phyloP scores from a whole-genome alignment of 2,329 filamentous ascomycete genomes.

The Cucurbitaria berberidis region DNA sequence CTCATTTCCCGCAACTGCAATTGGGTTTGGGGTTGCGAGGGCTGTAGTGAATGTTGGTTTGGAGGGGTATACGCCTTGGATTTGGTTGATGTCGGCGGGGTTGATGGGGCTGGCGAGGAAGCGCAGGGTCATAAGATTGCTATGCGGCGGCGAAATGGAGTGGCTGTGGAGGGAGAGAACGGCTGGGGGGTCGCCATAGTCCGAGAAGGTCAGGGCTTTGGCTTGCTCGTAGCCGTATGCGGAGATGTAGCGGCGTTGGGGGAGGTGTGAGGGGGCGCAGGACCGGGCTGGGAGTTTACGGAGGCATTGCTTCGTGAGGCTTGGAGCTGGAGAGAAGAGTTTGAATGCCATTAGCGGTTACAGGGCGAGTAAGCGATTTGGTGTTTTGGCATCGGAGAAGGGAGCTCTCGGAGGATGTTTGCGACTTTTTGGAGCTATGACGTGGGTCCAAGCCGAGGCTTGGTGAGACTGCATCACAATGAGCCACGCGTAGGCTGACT shows the following conservation, averaged over 20 bases:
- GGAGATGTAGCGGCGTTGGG: slow-evolving; percentile 56
- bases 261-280: slow-evolving; percentile 9
- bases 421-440: slow-evolving; percentile 33
- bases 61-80: slow-evolving; percentile 93
- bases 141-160: slow-evolving; percentile 77
- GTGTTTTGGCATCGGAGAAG: slow-evolving; percentile 7
- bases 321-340: slow-evolving; percentile 24
- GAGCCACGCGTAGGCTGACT: not conserved
- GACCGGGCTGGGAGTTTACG: slow-evolving; percentile 15
- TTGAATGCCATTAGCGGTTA: slow-evolving; percentile 32
- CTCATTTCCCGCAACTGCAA: slow-evolving; percentile 86
- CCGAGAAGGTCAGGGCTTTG: slow-evolving; percentile 78
- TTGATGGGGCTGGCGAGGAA: slow-evolving; percentile 93
- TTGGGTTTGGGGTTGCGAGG: slow-evolving; percentile 77
- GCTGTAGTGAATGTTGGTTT: slow-evolving; percentile 77
- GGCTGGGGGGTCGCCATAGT: slow-evolving; percentile 76
- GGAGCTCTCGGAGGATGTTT: slow-evolving; percentile 10
- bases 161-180: slow-evolving; percentile 74
- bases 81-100: slow-evolving; percentile 96
- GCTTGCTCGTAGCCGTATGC: slow-evolving; percentile 83
- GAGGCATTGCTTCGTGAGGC: slow-evolving; percentile 28
- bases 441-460: slow-evolving; percentile 33
- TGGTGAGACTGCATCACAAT: slow-evolving; percentile 15
- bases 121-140: slow-evolving; percentile 76
- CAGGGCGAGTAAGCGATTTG: not conserved